These are phyloP conservation scores for Lasiosphaeria ovina DNA, from an alignment of 495 filamentous ascomycete species.

Conservation along the genomic window DNA sequence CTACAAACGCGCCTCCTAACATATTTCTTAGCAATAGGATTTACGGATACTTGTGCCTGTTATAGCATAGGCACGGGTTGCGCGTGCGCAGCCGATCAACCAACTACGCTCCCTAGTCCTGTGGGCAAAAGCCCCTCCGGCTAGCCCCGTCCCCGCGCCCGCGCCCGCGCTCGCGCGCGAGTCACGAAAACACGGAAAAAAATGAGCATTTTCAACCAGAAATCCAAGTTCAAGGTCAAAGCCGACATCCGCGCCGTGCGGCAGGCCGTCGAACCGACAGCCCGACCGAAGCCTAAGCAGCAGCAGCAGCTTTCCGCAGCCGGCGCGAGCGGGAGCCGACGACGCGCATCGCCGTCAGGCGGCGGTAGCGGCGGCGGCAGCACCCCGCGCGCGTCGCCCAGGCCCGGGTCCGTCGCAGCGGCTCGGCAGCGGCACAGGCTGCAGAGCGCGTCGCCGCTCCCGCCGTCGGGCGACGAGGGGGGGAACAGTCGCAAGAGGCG, in stretches of 20 bases:
- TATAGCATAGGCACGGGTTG: too few species aligned
- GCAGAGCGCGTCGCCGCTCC: constrained; percentile 14
- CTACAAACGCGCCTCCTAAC: too few species aligned
- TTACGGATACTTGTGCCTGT: too few species aligned
- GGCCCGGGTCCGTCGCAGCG: constrained; percentile 11
- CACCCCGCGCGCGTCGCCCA: constrained; percentile 12
- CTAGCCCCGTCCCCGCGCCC: too few species aligned
- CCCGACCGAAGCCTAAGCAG: constrained; percentile 16
- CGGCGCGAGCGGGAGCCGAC: not conserved
- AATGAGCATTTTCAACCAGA: constrained; percentile 39
- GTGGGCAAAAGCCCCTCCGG: too few species aligned
- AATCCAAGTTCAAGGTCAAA: constrained; percentile 37
- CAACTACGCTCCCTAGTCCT: too few species aligned
- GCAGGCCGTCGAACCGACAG: constrained; percentile 24
- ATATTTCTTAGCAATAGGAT: too few species aligned
- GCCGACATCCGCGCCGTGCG: constrained; percentile 31
- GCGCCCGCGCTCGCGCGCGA: not conserved
- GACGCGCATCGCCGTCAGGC: not conserved
- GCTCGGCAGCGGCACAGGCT: not conserved
- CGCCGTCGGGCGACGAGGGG: constrained; percentile 5
- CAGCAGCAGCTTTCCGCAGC: not conserved
- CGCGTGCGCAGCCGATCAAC: too few species aligned
- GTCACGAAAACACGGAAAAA: not conserved
- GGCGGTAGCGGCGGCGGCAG: constrained; percentile 5
- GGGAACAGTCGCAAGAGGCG: constrained; percentile 30